phyloP scores from a whole-genome alignment of 2,329 filamentous ascomycete species.

The Thermomyces lanuginosus region DNA sequence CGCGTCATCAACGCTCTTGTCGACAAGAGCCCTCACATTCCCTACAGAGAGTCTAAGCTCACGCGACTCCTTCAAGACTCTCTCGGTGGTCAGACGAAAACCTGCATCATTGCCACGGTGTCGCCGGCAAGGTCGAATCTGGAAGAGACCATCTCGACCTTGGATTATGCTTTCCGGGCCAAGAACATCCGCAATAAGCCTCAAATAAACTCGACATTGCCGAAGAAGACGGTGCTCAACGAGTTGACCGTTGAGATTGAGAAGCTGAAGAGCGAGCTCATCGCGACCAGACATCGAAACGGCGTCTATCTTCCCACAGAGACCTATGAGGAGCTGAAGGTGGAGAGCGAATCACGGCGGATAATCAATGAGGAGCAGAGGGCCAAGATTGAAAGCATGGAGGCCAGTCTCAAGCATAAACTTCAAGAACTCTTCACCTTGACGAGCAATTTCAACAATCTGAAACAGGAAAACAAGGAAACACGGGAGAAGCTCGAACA shows the following conservation, averaged over 20 bases:
- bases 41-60: conserved; percentile 83
- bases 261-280: conserved; percentile 82
- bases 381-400: conserved; percentile 82
- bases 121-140: conserved; percentile 90
- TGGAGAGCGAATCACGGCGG: conserved; percentile 76
- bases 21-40: conserved; percentile 77
- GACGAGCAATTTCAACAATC: conserved; percentile 67
- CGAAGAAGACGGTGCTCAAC: conserved; percentile 77
- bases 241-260: conserved; percentile 91
- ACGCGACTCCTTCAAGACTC: conserved; percentile 93
- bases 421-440: conserved; percentile 79
- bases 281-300: conserved; percentile 81
- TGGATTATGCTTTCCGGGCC: conserved; percentile 93
- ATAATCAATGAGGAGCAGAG: conserved; percentile 86
- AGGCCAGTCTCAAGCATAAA: conserved; percentile 79
- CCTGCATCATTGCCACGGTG: conserved; percentile 93
- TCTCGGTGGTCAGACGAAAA: conserved; percentile 85
- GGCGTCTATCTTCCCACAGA: conserved; percentile 88
- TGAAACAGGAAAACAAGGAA: conserved; percentile 80
- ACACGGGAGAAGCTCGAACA: conserved; percentile 57
- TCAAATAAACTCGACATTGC: conserved; percentile 79
- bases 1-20: conserved; percentile 96
- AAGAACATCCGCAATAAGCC: conserved; percentile 99
- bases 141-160: conserved; percentile 93
- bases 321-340: conserved; percentile 75